Evolutionary conservation across 345 rosid species (phyloP).

Genomic region (Hibiscus syriacus): DNA sequence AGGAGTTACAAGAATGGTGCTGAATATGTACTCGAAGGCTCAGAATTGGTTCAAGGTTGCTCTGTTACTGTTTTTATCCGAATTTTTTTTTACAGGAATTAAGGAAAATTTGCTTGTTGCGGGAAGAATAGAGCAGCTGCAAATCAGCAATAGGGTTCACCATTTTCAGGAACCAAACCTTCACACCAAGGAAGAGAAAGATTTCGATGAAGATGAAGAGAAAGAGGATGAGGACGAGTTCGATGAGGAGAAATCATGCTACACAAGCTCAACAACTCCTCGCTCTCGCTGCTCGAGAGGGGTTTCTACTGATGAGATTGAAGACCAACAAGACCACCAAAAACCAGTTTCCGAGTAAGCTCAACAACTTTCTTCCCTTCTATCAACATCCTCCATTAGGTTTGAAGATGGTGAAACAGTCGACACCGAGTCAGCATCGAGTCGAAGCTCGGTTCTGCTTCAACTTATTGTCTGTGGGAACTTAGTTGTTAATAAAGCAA

Average conservation of each 20-base stretch:
- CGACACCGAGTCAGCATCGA: conserved; percentile 10
- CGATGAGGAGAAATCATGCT: conserved; percentile 69
- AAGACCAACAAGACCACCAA: conserved; percentile 20
- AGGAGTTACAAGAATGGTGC: conserved; percentile 91
- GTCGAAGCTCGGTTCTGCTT: conserved; percentile 54
- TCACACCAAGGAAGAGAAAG: no score
- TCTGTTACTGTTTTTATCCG: conserved; percentile 25
- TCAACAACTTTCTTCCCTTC: conserved; percentile 1
- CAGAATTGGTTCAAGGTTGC: conserved; percentile 47
- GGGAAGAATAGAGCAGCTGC: conserved; percentile 35
- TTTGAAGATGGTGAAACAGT: conserved; percentile 48
- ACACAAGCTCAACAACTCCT: conserved; percentile 76
- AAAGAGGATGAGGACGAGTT: conserved; percentile 46
- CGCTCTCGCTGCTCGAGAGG: conserved; percentile 82
- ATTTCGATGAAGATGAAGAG: conserved; percentile 23
- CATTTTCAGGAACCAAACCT: conserved; percentile 33
- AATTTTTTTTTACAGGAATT: not conserved
- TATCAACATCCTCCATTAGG: conserved; percentile 6
- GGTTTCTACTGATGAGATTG: conserved; percentile 61
- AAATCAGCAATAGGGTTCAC: conserved; percentile 15
- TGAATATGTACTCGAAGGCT: conserved; percentile 87
- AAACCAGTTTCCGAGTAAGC: conserved; percentile 16
- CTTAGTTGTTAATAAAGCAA: conserved; percentile 33
- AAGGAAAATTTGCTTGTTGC: not conserved
- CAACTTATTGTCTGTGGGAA: conserved; percentile 74